Evolutionary conservation across 2,329 filamentous ascomycete genomes (phyloP).

Genomic region (Chrysoporthe deuterocubensis): DNA sequence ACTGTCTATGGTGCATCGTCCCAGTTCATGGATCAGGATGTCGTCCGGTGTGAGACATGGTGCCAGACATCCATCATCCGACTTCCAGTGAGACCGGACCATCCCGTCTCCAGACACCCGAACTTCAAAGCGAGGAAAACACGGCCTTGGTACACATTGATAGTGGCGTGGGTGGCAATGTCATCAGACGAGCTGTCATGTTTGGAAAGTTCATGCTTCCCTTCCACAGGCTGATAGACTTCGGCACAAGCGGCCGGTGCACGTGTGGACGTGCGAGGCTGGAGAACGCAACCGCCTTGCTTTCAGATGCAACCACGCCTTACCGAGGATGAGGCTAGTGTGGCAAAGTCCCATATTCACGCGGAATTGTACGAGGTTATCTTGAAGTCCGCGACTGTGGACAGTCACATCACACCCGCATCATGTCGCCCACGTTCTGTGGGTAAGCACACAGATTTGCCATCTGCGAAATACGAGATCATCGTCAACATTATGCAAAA

Average conservation of each 20-base stretch:
- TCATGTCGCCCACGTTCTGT: no score
- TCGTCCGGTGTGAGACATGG: not conserved
- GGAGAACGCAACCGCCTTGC: not conserved
- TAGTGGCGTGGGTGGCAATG: not conserved
- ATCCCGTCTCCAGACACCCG: not conserved
- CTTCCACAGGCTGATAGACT: not conserved
- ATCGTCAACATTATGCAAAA: no score
- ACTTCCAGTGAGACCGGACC: not conserved
- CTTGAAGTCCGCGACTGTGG: not conserved
- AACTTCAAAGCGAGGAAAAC: not conserved
- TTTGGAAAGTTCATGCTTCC: not conserved
- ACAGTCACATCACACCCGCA: not conserved
- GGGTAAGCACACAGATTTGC: no score
- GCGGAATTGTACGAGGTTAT: not conserved
- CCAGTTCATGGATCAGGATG: not conserved
- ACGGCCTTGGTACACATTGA: not conserved
- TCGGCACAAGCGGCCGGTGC: not conserved
- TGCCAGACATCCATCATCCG: not conserved
- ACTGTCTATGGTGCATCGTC: not conserved
- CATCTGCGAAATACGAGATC: no score
- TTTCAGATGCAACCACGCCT: not conserved
- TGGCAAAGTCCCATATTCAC: not conserved
- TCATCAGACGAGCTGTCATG: slow-evolving; percentile 1
- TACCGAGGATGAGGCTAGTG: not conserved
- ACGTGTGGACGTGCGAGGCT: not conserved